A percentile compares a stretch with the other conserved stretches of the same genome.
Conservation (phyloP, 2,329 filamentous ascomycete species). For the Xylaria sp. region DNA sequence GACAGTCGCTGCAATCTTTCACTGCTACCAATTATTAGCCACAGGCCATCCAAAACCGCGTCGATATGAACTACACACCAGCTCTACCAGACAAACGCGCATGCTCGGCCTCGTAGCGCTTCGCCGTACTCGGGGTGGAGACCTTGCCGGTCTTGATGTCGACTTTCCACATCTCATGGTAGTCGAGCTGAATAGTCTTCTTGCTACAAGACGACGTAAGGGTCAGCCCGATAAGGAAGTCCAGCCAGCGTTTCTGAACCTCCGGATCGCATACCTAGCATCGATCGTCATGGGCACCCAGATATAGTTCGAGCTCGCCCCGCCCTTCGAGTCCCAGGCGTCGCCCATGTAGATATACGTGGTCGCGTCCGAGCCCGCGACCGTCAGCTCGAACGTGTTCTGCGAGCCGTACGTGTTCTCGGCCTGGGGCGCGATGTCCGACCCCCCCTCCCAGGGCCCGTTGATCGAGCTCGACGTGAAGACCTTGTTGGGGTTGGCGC, state of each 20-base stretch:
- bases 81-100: constrained; percentile 33
- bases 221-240: background rate
- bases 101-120: constrained; percentile 41
- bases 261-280: constrained; percentile 28
- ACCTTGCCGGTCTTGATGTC: constrained; percentile 43
- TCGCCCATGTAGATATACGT: constrained; percentile 44
- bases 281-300: constrained; percentile 44
- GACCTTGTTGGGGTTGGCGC: constrained; percentile 42
- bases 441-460: constrained; percentile 39
- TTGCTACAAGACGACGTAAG: constrained; percentile 13
- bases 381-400: constrained; percentile 42
- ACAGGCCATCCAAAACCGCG: background rate
- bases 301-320: constrained; percentile 41
- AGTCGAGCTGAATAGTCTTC: constrained; percentile 40
- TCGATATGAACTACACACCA: constrained; percentile 17
- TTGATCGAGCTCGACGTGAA: constrained; percentile 38
- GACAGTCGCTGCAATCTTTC: constrained; percentile 21
- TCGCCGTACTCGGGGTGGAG: constrained; percentile 34
- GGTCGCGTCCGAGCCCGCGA: constrained; percentile 37
- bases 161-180: constrained; percentile 45
- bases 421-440: constrained; percentile 39
- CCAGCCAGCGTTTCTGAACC: background rate
- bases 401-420: constrained; percentile 42
- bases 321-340: constrained; percentile 41
- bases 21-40: constrained; percentile 15